Evolutionary conservation across 108 stramenopile genomes (phyloP), one percentile per base, ranked within the genome.

Genomic region (Stephanodiscus minutulus): DNA sequence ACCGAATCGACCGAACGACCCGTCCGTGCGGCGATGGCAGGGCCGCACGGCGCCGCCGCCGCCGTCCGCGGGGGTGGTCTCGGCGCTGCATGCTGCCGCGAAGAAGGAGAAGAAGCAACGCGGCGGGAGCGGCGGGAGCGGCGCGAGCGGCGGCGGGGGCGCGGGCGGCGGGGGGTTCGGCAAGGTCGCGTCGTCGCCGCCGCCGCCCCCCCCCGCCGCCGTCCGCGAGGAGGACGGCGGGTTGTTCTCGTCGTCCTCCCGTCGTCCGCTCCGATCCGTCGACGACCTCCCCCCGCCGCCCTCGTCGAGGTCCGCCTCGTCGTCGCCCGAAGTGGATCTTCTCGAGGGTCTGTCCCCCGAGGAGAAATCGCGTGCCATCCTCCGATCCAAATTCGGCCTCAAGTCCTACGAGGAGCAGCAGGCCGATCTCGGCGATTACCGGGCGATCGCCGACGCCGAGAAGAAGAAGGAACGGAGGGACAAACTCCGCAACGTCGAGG

Each of bases 331-430:
- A n/a, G n/a, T n/a, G n/a, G n/a, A n/a, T n/a, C n/a, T n/a, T n/a
- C 48, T 50, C 21, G 53, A 80, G 22, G 62, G 5, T 64, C 52
- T 84, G 12, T 56, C 83, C 41, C 69, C 76, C 27, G 89, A 90
- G 79, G 83, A 88, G 22, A 85, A 88, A 11, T 82, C 86, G 27
- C 63, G 82, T 39, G 27, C 64, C 2, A 84, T 93, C 53, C 69
- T 93, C 28, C 79, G 87, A 53, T 78, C 90, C 57, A 81, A 90
- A 73, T 93, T 86, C 62, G 88, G 87, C 10, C 67, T 93, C 55
- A 77, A 77, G 61, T 84, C 88, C n/a, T 77, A 73, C 41, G 91
- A 88, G 71, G 88, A 92, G 61, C 87, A 92, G 65, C 84, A 86
- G 68, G 68, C 72, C 31, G 86, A 79, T 20, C 54, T 55, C 12